Base-by-base conservation (phyloP, 495 filamentous ascomycete species). In the Aspergillus indologenus region DNA sequence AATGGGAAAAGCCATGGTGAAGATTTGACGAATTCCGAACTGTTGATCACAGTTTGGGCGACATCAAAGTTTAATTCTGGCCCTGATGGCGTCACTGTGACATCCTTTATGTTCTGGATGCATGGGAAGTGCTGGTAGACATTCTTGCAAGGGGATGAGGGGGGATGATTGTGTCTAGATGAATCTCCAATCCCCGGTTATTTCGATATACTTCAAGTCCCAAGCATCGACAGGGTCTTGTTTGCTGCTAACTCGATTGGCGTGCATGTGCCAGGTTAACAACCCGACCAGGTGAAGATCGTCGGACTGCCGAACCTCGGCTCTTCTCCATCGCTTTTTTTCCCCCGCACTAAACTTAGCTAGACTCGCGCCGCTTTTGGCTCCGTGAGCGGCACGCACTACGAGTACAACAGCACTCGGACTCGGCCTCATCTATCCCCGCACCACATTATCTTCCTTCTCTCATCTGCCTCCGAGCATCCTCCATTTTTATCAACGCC, bases 41-140 rank as follows among this genome's bases (percentile, higher is more conserved):
- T 29, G 3, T 29, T 29, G 4, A 4, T 29, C 26, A 29, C 26
- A 29, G 4, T 29, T 29, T 9, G 26, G 47, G n/a, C 47, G 24
- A 11, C n/a, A 50, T 26, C 21, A 26, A 52, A 52, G 23, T 52
- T 22, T 18, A 9, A 19, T n/a, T 50, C 22, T 26, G 46, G 34
- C 34, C 34, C 34, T 19, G 45, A 34, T 56, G 55, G 24, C 55
- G 55, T 57, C 55, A 57, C n/a, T 11, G 29, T 57, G 55, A 57
- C 55, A 57, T 57, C 43, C 20, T 23, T 15, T 24, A 50, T 22
- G 21, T 31, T 18, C 22, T 9, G 22, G 21, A 55, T n/a, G 17
- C 26, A 29, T 4, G 43, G 29, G 23, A 52, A 18, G 14, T n/a
- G 17, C 5, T 48, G 23, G 45, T 48, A 23, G 48, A 50, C 12